phyloP scores from a whole-genome alignment of 225 moss, liverwort and hornwort species.

The Sphagnum tenellum region DNA sequence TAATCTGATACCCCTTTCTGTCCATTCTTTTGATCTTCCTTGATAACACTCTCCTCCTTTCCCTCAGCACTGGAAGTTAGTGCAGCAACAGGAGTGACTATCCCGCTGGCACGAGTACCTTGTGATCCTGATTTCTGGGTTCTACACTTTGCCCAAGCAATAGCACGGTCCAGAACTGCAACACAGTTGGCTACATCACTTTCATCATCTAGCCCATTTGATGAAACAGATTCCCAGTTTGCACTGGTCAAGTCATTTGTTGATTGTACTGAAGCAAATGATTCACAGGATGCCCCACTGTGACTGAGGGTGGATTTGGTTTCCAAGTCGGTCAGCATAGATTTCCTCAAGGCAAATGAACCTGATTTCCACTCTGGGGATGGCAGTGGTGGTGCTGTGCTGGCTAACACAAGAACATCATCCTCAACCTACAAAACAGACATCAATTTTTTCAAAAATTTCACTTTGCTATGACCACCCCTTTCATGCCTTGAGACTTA shows the following conservation, averaged over 20 bases:
- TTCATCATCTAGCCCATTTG: constrained; percentile 33
- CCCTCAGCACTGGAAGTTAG: constrained; percentile 19
- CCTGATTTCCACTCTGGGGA: constrained; percentile 29
- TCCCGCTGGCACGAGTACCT: constrained; percentile 16
- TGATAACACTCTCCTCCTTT: constrained; percentile 7
- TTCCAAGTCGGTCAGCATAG: constrained; percentile 8
- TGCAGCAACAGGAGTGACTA: constrained; percentile 30
- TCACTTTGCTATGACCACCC: too few species aligned
- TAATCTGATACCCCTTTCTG: constrained; percentile 13
- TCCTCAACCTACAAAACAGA: constrained; percentile 8
- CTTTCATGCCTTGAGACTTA: too few species aligned
- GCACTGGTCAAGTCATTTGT: constrained; percentile 16
- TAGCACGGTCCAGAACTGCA: constrained; percentile 83
- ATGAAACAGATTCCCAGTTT: constrained; percentile 28
- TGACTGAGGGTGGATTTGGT: constrained; percentile 28
- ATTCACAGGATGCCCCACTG: constrained; percentile 51
- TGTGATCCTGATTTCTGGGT: constrained; percentile 29
- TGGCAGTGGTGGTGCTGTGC: constrained; percentile 51
- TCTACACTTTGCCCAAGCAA: constrained; percentile 69
- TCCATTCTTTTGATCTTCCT: constrained; percentile 24
- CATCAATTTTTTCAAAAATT: too few species aligned
- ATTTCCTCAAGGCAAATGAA: constrained; percentile 15
- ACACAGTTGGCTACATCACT: constrained; percentile 74
- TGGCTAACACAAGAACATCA: constrained; percentile 40
- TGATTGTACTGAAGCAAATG: constrained; percentile 49